Conservation (phyloP, 176 grass and related monocot species). For the Zea luxurians region DNA sequence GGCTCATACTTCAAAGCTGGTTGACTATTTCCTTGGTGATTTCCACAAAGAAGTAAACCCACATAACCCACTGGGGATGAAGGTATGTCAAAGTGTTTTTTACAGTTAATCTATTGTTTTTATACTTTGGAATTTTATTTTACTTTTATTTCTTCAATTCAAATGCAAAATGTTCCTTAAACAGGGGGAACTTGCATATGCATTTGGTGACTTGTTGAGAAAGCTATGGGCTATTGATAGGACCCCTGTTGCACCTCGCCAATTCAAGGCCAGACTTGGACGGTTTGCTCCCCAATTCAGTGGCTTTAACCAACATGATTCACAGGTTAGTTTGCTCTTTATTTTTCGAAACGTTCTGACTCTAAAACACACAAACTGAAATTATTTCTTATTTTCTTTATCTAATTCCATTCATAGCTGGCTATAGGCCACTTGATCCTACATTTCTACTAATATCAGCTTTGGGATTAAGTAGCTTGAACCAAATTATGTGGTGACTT, state of each 20-base stretch:
- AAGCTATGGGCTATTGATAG: slow-evolving; percentile 79
- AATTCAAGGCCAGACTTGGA: slow-evolving; percentile 80
- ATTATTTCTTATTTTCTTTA: neutral
- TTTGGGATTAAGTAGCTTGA: slow-evolving; percentile 11
- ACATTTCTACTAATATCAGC: neutral
- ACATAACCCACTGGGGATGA: slow-evolving; percentile 76
- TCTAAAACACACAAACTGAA: neutral
- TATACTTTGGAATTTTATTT: neutral
- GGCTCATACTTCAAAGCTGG: slow-evolving; percentile 84
- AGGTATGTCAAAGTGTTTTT: slow-evolving; percentile 47
- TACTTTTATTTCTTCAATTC: slow-evolving; percentile 15
- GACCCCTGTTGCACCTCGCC: slow-evolving; percentile 60
- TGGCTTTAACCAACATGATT: slow-evolving; percentile 98
- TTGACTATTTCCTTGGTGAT: slow-evolving; percentile 87
- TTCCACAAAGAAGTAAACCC: slow-evolving; percentile 79
- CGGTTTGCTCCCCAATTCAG: slow-evolving; percentile 90
- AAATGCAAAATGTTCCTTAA: slow-evolving; percentile 34
- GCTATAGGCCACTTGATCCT: slow-evolving; percentile 27
- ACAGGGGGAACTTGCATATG: slow-evolving; percentile 81
- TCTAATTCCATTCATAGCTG: neutral
- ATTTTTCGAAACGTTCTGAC: neutral
- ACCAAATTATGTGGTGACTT: neutral
- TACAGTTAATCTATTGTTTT: slow-evolving; percentile 24
- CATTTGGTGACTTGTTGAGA: slow-evolving; percentile 95
- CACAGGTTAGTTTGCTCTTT: slow-evolving; percentile 59